Evolutionary conservation across 352 stramenopile genomes (phyloP), one percentile per base, ranked within the genome.

Genomic region (Phytophthora quininea): DNA sequence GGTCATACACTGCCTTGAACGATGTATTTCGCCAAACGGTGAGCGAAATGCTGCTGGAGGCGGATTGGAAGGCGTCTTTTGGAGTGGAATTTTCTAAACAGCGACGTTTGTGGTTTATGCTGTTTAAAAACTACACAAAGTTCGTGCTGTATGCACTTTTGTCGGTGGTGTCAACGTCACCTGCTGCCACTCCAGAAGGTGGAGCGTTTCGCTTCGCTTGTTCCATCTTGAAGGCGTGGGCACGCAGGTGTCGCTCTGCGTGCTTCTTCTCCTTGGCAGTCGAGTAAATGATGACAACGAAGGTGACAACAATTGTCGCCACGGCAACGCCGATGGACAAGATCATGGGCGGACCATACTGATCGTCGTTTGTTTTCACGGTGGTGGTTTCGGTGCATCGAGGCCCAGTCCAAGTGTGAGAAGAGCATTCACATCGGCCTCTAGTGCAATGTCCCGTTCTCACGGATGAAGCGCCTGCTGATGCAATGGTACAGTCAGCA

Each of bases 401-500:
- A 8, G 76, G 74, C 7, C 77, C 77, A 4, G 61, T 79, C 77
- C 79, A 77, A 1, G 70, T 68, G 11, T 62, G 64, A 4, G 69
- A 73, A 46, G 47, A 54, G 45, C 68, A 78, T 24, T 63, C 48
- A 32, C 71, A 78, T 29, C 71, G 57, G 14, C 58, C 61, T 15
- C 64, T 67, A 4, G 57, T 68, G 29, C 71, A 78, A 35, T 57
- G 32, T 29, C 71, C 71, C 0, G 71, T 78, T 29, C 66, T 65
- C 35, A 78, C 59, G 11, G 35, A 55, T 32, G 58, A 48, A 24
- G 54, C 53, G 1, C 50, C 48, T 49, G 54, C 66, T 4, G 58
- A 47, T 24, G 58, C 43, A 50, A 78, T 67, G 2, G 74, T 84
- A 43, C 77, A 86, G 45, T 89, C 77, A 30, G 76, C 73, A 47